Conservation (phyloP, 805 yeast genomes). For the Ogataea methanolica region DNA sequence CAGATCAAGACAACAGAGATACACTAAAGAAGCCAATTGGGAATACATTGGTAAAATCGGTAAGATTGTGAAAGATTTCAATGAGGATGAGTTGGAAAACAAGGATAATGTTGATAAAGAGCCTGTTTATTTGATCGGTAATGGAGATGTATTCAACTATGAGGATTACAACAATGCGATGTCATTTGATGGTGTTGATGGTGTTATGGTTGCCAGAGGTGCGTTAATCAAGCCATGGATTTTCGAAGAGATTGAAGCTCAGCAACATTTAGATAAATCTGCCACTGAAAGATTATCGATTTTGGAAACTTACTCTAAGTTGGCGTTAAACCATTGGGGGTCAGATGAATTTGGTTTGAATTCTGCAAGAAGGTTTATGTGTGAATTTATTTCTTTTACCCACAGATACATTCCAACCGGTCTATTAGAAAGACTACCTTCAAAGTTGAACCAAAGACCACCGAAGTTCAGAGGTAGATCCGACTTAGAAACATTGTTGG, state of each 20-base stretch:
- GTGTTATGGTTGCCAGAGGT: conserved; percentile 97
- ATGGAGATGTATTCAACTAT: conserved; percentile 85
- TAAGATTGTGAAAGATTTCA: conserved; percentile 54
- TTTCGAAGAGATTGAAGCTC: conserved; percentile 88
- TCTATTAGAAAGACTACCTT: conserved; percentile 81
- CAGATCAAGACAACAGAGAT: conserved; percentile 92
- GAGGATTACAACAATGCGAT: conserved; percentile 84
- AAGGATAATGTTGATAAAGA: conserved; percentile 54
- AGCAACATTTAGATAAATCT: conserved; percentile 85
- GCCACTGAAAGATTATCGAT: conserved; percentile 85
- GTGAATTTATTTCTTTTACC: conserved; percentile 92
- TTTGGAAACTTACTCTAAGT: conserved; percentile 62
- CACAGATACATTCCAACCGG: conserved; percentile 95
- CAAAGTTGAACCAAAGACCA: conserved; percentile 88
- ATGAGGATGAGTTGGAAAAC: conserved; percentile 50
- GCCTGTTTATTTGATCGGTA: conserved; percentile 83
- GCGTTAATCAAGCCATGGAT: conserved; percentile 99
- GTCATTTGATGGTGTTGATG: conserved; percentile 67
- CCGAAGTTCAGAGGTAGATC: conserved; percentile 90
- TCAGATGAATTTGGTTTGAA: conserved; percentile 92
- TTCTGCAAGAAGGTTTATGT: conserved; percentile 81
- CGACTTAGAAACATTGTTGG: conserved; percentile 86
- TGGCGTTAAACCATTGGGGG: conserved; percentile 96
- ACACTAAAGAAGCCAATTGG: conserved; percentile 92
- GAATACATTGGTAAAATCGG: conserved; percentile 76